These are phyloP conservation scores for Cercospora sesami DNA, from an alignment of 2,329 filamentous ascomycete genomes.

Conservation along the genomic window DNA sequence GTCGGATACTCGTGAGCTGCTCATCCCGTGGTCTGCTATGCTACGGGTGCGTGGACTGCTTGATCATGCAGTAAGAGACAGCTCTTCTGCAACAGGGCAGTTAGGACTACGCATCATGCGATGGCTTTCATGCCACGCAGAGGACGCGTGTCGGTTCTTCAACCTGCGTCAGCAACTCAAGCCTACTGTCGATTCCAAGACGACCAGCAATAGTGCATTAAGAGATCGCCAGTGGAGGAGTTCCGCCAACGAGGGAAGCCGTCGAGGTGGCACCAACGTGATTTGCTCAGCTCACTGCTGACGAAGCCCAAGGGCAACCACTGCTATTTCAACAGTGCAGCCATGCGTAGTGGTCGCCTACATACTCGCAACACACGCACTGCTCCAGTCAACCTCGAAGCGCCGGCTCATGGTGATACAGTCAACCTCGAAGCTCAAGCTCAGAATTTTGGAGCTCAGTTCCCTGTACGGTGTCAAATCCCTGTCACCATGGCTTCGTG, in stretches of 20 bases:
- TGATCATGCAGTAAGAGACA: too few species aligned
- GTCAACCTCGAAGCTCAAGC: background rate
- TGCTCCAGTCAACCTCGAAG: background rate
- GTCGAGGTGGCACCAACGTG: background rate
- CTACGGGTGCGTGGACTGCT: too few species aligned
- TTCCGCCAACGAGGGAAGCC: background rate
- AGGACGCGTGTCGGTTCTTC: background rate
- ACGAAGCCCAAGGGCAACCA: background rate
- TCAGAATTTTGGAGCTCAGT: too few species aligned
- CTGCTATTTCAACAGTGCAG: background rate
- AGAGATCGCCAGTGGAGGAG: background rate
- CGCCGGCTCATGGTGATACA: background rate
- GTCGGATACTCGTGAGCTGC: background rate
- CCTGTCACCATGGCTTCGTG: background rate
- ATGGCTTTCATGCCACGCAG: background rate
- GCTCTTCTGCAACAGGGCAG: too few species aligned
- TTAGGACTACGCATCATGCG: background rate
- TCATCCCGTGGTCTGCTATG: background rate
- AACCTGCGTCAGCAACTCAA: background rate
- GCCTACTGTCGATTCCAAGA: background rate
- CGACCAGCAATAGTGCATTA: background rate
- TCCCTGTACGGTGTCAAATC: too few species aligned
- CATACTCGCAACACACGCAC: background rate
- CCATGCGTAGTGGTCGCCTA: background rate
- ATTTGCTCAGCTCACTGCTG: background rate